phyloP scores from a whole-genome alignment of 257 asterid species.

The Primulina huaijiensis region DNA sequence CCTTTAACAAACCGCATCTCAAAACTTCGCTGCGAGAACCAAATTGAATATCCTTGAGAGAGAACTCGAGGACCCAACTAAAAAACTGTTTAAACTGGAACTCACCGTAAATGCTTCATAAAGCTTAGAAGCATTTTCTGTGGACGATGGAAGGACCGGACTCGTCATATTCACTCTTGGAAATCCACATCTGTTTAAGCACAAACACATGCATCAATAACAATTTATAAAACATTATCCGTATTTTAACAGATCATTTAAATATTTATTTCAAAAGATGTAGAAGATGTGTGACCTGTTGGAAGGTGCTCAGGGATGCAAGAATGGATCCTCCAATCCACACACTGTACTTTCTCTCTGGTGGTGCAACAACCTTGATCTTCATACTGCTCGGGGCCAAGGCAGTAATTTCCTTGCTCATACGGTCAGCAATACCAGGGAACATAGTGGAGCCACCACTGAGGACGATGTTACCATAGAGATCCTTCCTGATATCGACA shows the following conservation, averaged over 20 bases:
- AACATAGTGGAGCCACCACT: constrained; percentile 56
- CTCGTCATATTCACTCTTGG: constrained; percentile 48
- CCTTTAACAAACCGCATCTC: constrained; percentile 22
- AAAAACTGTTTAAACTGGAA: constrained; percentile 10
- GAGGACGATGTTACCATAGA: constrained; percentile 49
- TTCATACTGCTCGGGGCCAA: constrained; percentile 56
- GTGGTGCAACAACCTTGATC: constrained; percentile 55
- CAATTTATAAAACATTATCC: background rate
- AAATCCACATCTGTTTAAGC: constrained; percentile 47
- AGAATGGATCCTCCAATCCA: constrained; percentile 56
- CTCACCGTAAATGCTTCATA: constrained; percentile 24
- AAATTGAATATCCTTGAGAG: constrained; percentile 22
- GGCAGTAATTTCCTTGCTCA: constrained; percentile 54
- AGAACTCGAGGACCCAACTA: constrained; percentile 22
- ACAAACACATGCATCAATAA: background rate
- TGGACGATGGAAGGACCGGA: constrained; percentile 53
- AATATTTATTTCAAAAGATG: background rate
- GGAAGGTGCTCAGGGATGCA: constrained; percentile 55
- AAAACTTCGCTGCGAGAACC: constrained; percentile 27
- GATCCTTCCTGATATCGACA: constrained; percentile 54
- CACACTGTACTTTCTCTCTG: constrained; percentile 55
- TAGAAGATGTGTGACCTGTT: constrained; percentile 31
- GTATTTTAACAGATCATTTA: background rate
- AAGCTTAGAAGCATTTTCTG: constrained; percentile 50
- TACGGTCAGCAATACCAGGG: constrained; percentile 54